A percentile compares a stretch with the other conserved stretches of the same genome.
Evolutionary conservation across 108 stramenopile genomes (phyloP).

Genomic region (Cyclotella choctawhatcheeana): DNA sequence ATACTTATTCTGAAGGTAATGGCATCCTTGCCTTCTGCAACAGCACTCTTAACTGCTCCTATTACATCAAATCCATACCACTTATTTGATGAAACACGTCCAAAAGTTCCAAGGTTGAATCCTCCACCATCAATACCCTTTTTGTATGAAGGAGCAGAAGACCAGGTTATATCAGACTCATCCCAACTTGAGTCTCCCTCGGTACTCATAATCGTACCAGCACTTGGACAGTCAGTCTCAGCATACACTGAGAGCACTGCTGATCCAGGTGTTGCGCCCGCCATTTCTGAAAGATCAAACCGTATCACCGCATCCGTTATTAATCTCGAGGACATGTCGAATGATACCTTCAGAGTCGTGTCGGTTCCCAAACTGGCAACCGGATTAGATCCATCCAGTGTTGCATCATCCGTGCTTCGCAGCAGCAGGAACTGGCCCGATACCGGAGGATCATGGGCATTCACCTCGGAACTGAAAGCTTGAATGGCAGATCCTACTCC

Average conservation of each 20-base stretch:
- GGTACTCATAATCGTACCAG: constrained; percentile 16
- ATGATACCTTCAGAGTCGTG: constrained; percentile 5
- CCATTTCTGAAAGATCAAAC: constrained; percentile 23
- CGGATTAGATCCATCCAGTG: constrained; percentile 9
- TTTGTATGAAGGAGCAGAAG: constrained; percentile 15
- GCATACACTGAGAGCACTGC: constrained; percentile 24
- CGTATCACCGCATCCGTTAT: constrained; percentile 17
- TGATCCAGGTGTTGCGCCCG: background rate
- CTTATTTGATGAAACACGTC: constrained; percentile 1
- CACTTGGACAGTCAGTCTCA: constrained; percentile 13
- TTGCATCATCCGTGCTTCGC: constrained; percentile 19
- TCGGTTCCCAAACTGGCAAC: background rate
- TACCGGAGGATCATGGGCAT: background rate
- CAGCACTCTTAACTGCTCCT: background rate
- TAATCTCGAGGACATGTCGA: background rate
- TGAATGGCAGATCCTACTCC: background rate
- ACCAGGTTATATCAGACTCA: constrained; percentile 12
- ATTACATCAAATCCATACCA: constrained; percentile 43
- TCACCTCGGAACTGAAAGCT: background rate
- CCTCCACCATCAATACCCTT: constrained; percentile 1
- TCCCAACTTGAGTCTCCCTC: constrained; percentile 6
- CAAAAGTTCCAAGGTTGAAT: constrained; percentile 27
- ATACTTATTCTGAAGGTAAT: constrained; percentile 28
- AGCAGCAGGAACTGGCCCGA: constrained; percentile 28
- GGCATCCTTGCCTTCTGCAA: background rate